Conservation (phyloP, 768 basidiomycete genomes). For the Boletus patriciae region DNA sequence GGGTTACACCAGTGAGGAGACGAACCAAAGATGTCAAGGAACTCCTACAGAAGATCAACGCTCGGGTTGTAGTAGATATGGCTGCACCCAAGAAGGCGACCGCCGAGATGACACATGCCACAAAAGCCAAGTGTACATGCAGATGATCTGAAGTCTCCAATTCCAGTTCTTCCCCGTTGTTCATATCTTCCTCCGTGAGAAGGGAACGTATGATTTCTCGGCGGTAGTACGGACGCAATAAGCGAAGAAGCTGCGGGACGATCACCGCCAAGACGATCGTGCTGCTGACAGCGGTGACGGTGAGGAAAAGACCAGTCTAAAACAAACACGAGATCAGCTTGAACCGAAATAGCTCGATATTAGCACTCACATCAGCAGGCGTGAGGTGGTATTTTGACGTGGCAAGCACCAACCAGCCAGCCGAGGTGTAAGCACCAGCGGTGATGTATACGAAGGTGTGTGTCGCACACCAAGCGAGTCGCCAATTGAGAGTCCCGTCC, state of each 20-base stretch:
- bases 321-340: not conserved
- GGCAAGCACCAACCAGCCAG: slow-evolving; percentile 24
- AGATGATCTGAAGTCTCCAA: slow-evolving; percentile 26
- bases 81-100: slow-evolving; percentile 16
- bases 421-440: slow-evolving; percentile 13
- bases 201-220: not conserved
- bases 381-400: slow-evolving; percentile 30
- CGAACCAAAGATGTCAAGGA: not conserved
- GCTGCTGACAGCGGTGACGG: slow-evolving; percentile 14
- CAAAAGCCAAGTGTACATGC: slow-evolving; percentile 30
- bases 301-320: slow-evolving; percentile 32
- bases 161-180: not conserved
- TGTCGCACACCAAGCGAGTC: slow-evolving; percentile 29
- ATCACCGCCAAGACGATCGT: slow-evolving; percentile 19
- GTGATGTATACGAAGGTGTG: slow-evolving; percentile 26
- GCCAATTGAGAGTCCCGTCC: slow-evolving; percentile 28
- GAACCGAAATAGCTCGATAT: not conserved
- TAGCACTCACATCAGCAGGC: slow-evolving; percentile 24
- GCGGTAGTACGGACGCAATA: slow-evolving; percentile 29
- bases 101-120: slow-evolving; percentile 17
- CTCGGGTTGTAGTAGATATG: slow-evolving; percentile 4
- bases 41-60: slow-evolving; percentile 18
- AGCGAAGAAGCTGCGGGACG: slow-evolving; percentile 24
- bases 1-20: not conserved
- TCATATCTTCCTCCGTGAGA: not conserved